Conservation (phyloP, 2,329 filamentous ascomycete species). For the Pestalotiopsis fici region DNA sequence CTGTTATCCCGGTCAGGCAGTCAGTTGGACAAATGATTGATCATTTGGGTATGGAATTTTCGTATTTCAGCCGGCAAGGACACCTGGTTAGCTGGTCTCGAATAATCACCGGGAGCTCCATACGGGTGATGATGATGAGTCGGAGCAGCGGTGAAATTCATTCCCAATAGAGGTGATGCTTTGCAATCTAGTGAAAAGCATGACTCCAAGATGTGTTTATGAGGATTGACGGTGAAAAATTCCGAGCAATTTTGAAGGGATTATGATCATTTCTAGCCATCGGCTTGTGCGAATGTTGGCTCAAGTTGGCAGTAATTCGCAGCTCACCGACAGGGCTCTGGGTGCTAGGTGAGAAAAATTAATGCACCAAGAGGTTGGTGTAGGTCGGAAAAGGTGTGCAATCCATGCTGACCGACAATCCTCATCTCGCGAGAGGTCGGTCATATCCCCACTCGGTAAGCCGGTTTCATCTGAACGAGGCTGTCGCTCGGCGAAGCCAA, state of each 20-base stretch:
- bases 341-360: not conserved
- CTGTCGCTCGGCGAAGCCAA: not conserved
- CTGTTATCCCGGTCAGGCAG: not conserved
- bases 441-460: not conserved
- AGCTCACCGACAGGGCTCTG: not conserved
- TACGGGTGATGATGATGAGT: not conserved
- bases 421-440: not conserved
- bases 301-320: not conserved
- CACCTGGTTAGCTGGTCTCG: not conserved
- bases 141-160: not conserved
- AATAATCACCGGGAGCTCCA: not conserved
- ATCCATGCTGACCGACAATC: slow-evolving; percentile 2
- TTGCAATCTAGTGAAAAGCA: not conserved
- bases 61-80: not conserved
- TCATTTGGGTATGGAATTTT: not conserved
- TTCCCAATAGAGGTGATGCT: not conserved
- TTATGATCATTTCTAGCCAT: not conserved
- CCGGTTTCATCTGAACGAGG: not conserved
- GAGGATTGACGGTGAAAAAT: not conserved
- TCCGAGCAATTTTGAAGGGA: not conserved
- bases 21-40: not conserved
- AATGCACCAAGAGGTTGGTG: not conserved
- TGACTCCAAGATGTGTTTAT: not conserved
- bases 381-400: not conserved
- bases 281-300: not conserved